A percentile compares a stretch with the other conserved stretches of the same genome.
Evolutionary conservation across 208 protist species (phyloP).

Genomic region (Crithidia mellificae): DNA sequence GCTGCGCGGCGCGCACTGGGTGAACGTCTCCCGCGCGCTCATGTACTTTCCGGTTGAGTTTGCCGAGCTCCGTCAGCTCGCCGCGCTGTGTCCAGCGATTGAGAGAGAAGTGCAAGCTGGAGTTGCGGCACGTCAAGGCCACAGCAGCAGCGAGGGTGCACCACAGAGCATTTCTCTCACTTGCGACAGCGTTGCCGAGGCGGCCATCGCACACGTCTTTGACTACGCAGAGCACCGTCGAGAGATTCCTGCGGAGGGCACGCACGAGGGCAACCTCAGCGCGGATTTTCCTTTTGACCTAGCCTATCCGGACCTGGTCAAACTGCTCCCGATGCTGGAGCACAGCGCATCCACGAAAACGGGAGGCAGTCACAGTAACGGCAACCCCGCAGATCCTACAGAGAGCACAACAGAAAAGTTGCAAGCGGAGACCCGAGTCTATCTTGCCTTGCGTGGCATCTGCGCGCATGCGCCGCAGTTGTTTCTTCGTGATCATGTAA

Average conservation of each 20-base stretch:
- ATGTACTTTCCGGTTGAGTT: constrained; percentile 70
- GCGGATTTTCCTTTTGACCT: constrained; percentile 29
- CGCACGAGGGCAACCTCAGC: background rate
- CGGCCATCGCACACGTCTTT: constrained; percentile 31
- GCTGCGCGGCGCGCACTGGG: constrained; percentile 80
- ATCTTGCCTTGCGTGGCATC: constrained; percentile 25
- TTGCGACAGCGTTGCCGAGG: constrained; percentile 23
- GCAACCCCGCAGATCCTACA: too few species aligned
- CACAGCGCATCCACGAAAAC: constrained; percentile 22
- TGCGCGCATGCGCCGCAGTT: constrained; percentile 8
- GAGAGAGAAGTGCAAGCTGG: constrained; percentile 17
- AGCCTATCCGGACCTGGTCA: constrained; percentile 27
- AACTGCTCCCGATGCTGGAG: constrained; percentile 49
- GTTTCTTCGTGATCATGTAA: constrained; percentile 39
- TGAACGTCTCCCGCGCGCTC: constrained; percentile 77
- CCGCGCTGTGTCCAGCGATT: constrained; percentile 19
- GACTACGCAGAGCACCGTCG: constrained; percentile 29
- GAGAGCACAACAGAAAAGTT: background rate
- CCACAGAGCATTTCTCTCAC: background rate
- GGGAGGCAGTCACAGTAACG: constrained; percentile 1
- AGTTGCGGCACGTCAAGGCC: background rate
- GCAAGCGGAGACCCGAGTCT: constrained; percentile 11
- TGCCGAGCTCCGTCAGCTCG: constrained; percentile 19
- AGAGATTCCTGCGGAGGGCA: background rate
- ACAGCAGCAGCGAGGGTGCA: background rate